Percentiles rank a stretch among this genome's conserved stretches.
Conservation (phyloP, 164 flowering plant species). For the Piper longum region DNA sequence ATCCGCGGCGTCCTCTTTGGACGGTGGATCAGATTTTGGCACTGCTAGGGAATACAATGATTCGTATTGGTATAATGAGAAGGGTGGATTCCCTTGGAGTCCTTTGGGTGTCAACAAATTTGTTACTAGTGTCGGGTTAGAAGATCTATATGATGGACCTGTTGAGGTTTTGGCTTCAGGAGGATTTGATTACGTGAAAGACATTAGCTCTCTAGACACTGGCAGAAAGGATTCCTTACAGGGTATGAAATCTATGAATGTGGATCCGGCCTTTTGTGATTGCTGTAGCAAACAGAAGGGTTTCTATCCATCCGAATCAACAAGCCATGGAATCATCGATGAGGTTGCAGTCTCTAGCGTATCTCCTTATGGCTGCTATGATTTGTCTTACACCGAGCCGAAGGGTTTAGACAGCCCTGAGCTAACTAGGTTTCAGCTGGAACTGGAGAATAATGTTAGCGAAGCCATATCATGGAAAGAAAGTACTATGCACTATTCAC, state of each 20-base stretch:
- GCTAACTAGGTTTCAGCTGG: conserved; percentile 11
- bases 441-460: conserved; percentile 12
- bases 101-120: conserved; percentile 72
- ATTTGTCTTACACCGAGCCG: conserved; percentile 3
- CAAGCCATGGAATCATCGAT: neutral
- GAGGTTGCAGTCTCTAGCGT: conserved; percentile 3
- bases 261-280: conserved; percentile 16
- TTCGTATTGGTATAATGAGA: conserved; percentile 44
- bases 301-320: conserved; percentile 1
- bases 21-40: conserved; percentile 59
- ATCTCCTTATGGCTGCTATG: conserved; percentile 4
- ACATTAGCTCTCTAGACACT: conserved; percentile 17
- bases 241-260: conserved; percentile 6
- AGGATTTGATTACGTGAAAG: conserved; percentile 17
- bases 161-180: conserved; percentile 12
- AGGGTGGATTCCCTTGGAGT: conserved; percentile 40
- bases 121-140: conserved; percentile 32
- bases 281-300: conserved; percentile 16
- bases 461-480: conserved; percentile 5
- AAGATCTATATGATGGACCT: conserved; percentile 13
- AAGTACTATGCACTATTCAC: conserved; percentile 1
- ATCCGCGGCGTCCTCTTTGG: conserved; percentile 56
- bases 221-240: too few relatives aligned
- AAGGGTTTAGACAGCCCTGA: conserved; percentile 19
- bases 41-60: conserved; percentile 84